Conservation (phyloP, 805 yeast species). For the Kazachstania viticola region DNA sequence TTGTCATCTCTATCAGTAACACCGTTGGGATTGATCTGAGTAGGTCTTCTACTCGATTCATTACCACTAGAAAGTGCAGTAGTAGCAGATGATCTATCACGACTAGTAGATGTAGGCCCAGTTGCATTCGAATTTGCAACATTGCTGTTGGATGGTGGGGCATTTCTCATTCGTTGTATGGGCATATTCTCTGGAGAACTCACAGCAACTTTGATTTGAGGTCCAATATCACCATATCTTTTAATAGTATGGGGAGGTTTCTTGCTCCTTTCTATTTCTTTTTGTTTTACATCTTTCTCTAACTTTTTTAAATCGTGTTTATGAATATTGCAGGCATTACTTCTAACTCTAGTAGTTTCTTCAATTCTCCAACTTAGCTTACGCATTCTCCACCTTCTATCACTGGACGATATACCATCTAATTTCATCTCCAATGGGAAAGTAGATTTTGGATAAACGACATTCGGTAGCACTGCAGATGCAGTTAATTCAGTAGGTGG, state of each 20-base stretch:
- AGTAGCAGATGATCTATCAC: background rate
- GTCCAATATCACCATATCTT: constrained; percentile 31
- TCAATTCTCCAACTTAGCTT: constrained; percentile 83
- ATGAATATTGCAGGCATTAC: constrained; percentile 49
- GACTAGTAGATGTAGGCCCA: background rate
- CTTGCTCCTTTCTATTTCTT: constrained; percentile 32
- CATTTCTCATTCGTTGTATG: constrained; percentile 4
- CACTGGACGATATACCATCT: constrained; percentile 53
- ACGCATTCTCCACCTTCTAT: constrained; percentile 82
- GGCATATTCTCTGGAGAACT: constrained; percentile 24
- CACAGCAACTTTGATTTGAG: constrained; percentile 27
- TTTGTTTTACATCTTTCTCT: constrained; percentile 16
- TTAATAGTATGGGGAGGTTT: constrained; percentile 20
- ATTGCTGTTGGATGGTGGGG: background rate
- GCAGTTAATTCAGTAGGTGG: constrained; percentile 93
- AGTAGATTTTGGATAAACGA: constrained; percentile 75
- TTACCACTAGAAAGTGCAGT: constrained; percentile 2
- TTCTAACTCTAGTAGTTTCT: constrained; percentile 58
- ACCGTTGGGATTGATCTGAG: constrained; percentile 10
- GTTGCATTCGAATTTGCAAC: background rate
- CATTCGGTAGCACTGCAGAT: constrained; percentile 78
- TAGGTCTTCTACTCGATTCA: constrained; percentile 1
- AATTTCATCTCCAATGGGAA: constrained; percentile 75
- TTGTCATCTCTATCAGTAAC: constrained; percentile 21
- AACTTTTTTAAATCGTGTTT: constrained; percentile 32